These are phyloP conservation scores for Sparassis latifolia DNA, from an alignment of 1,284 basidiomycete species.

Conservation along the genomic window DNA sequence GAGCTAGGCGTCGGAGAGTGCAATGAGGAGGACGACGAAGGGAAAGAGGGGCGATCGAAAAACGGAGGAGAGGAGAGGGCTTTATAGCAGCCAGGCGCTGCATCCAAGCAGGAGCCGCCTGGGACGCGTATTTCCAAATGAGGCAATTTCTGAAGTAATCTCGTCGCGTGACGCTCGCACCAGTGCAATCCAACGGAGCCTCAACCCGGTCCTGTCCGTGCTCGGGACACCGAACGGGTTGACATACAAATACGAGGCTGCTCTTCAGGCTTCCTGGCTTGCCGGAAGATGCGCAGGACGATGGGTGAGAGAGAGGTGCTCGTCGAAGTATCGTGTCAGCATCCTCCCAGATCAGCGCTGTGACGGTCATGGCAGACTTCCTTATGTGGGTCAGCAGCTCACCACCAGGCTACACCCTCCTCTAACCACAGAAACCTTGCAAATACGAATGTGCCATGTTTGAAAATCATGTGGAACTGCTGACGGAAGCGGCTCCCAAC, in stretches of 20 bases:
- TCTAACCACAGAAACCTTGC: too few relatives aligned
- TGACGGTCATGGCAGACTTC: not conserved
- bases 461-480: too few relatives aligned
- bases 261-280: not conserved
- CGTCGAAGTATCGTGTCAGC: not conserved
- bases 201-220: conserved; percentile 20
- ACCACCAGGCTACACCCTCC: too few relatives aligned
- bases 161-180: conserved; percentile 14
- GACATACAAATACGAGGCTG: not conserved
- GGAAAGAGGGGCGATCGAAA: conserved; percentile 6
- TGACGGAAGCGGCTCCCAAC: too few relatives aligned
- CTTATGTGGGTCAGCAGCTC: not conserved
- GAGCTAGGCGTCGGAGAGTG: not conserved
- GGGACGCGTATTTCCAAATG: conserved; percentile 7
- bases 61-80: conserved; percentile 8
- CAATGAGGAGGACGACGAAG: not conserved
- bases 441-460: too few relatives aligned
- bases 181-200: conserved; percentile 1
- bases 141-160: conserved; percentile 3
- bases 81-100: conserved; percentile 19
- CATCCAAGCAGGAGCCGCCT: conserved; percentile 12
- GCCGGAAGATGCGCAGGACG: not conserved
- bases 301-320: not conserved
- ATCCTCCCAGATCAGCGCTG: not conserved
- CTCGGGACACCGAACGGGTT: conserved; percentile 19